Percentiles rank a stretch among this genome's conserved stretches.
Evolutionary conservation across 2,329 filamentous ascomycete species (phyloP).

Genomic region (Ascochyta rabiei): DNA sequence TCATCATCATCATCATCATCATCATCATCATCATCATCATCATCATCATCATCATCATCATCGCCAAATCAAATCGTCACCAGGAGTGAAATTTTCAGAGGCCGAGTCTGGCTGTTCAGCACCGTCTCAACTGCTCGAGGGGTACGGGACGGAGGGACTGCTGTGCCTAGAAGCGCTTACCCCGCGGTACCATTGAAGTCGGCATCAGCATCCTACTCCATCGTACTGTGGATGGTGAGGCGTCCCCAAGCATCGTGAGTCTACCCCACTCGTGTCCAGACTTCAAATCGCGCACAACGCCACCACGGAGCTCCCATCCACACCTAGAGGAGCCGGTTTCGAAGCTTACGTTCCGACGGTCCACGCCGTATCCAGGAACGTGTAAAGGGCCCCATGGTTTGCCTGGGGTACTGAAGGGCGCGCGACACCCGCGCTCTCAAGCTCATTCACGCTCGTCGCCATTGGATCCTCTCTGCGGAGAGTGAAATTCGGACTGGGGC

Average conservation of each 20-base stretch:
- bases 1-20: too few species aligned
- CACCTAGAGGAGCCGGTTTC: background rate
- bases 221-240: background rate
- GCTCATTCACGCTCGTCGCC: background rate
- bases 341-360: background rate
- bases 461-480: conserved; percentile 10
- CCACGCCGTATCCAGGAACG: background rate
- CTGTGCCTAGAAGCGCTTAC: too few species aligned
- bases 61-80: too few species aligned
- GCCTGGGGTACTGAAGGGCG: conserved; percentile 12
- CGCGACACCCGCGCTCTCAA: background rate
- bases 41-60: too few species aligned
- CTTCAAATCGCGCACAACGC: background rate
- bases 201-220: background rate
- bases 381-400: background rate
- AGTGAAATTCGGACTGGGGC: background rate
- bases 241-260: background rate
- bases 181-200: background rate
- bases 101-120: background rate
- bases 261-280: background rate
- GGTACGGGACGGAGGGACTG: background rate
- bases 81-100: too few species aligned
- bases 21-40: too few species aligned
- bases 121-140: background rate
- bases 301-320: background rate